Evolutionary conservation across 2,329 filamentous ascomycete genomes (phyloP).

Genomic region (Fusarium beomiforme): DNA sequence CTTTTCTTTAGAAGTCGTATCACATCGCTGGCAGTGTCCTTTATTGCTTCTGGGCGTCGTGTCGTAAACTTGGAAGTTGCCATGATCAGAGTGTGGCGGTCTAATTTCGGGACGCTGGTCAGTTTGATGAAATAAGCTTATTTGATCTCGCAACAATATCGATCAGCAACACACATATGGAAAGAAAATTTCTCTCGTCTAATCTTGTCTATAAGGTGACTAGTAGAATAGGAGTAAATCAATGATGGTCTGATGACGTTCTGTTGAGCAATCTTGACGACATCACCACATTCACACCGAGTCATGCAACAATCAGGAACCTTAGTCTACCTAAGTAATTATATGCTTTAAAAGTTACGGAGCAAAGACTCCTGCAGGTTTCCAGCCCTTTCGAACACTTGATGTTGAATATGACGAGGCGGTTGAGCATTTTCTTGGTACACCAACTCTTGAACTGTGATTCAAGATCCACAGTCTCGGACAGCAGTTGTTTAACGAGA

Average conservation of each 20-base stretch:
- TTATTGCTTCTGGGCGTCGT: conserved; percentile 17
- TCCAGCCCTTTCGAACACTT: too few relatives aligned
- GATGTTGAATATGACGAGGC: too few relatives aligned
- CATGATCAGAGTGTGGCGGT: background rate
- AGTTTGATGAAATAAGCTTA: background rate
- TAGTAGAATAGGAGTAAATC: background rate
- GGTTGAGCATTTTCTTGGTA: too few relatives aligned
- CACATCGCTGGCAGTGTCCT: conserved; percentile 28
- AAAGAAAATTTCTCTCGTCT: rapidly evolving
- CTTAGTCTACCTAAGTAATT: too few relatives aligned
- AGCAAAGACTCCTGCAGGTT: too few relatives aligned
- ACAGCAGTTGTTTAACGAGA: too few relatives aligned
- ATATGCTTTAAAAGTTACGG: too few relatives aligned
- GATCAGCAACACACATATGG: background rate
- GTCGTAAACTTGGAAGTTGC: background rate
- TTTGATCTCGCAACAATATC: background rate
- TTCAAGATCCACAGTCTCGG: too few relatives aligned
- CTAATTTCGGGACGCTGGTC: background rate
- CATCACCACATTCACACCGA: background rate
- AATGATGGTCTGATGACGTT: background rate
- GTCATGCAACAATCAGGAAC: background rate
- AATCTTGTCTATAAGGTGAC: background rate
- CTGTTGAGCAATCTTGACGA: background rate
- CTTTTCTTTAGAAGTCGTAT: conserved; percentile 20
- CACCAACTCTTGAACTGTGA: background rate